Percentiles rank a stretch among this genome's conserved stretches.
Evolutionary conservation across 805 yeast species (phyloP).

Genomic region (Candida endomychidarum): DNA sequence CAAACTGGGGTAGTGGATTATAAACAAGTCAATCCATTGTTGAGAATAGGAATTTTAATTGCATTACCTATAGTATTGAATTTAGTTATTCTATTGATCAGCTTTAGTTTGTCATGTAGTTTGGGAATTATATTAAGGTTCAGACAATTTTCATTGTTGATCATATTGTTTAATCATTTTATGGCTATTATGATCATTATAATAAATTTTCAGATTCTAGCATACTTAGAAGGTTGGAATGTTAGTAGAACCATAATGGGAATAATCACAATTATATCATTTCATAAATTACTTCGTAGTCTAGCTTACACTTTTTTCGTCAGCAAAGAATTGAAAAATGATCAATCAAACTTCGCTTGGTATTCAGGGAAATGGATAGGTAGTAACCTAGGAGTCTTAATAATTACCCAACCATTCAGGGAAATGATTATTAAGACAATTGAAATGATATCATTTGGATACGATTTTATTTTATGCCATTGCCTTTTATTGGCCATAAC

Average conservation of each 20-base stretch:
- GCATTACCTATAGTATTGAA: conserved; percentile 50
- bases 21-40: conserved; percentile 47
- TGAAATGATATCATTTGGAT: conserved; percentile 47
- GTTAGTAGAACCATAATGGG: conserved; percentile 39
- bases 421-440: conserved; percentile 46
- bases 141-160: conserved; percentile 29
- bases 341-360: conserved; percentile 47
- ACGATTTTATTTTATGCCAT: conserved; percentile 50
- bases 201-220: conserved; percentile 33
- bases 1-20: conserved; percentile 70
- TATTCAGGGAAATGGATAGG: conserved; percentile 54
- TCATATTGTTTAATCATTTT: conserved; percentile 43
- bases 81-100: conserved; percentile 25
- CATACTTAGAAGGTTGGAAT: conserved; percentile 45
- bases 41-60: conserved; percentile 58
- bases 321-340: conserved; percentile 44
- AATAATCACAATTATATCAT: conserved; percentile 34
- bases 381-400: conserved; percentile 35
- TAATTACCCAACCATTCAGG: conserved; percentile 45
- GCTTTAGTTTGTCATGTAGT: conserved; percentile 36
- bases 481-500: conserved; percentile 36
- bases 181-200: conserved; percentile 34
- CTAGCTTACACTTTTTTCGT: conserved; percentile 33
- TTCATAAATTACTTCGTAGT: conserved; percentile 32
- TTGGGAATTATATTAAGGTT: conserved; percentile 40